A percentile compares a stretch with the other conserved stretches of the same genome.
These are phyloP conservation scores for Wickerhamiella galacta DNA, from an alignment of 805 yeast genomes.

Conservation along the genomic window DNA sequence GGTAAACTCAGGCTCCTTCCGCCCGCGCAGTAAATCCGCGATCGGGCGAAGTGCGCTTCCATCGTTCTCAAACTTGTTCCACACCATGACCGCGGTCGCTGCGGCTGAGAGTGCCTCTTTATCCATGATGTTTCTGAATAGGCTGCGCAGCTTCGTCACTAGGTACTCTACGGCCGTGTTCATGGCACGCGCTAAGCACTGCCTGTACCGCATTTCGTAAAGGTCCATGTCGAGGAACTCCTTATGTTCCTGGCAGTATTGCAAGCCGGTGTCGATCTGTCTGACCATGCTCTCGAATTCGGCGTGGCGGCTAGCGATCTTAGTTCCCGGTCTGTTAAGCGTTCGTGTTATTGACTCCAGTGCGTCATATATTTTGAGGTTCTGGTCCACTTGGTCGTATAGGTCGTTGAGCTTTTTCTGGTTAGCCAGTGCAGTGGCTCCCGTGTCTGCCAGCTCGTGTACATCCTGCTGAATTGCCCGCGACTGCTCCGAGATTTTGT, in stretches of 20 bases:
- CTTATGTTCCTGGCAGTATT: slow-evolving; percentile 36
- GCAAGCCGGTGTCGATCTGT: slow-evolving; percentile 50
- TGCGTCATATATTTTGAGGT: slow-evolving; percentile 47
- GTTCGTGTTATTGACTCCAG: slow-evolving; percentile 53
- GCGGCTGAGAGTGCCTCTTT: slow-evolving; percentile 3
- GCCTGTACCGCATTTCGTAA: slow-evolving; percentile 58
- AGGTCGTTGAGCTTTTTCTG: slow-evolving; percentile 29
- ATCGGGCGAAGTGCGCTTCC: slow-evolving; percentile 5
- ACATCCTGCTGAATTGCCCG: slow-evolving; percentile 48
- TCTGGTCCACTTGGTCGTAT: slow-evolving; percentile 29
- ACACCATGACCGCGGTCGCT: slow-evolving; percentile 11
- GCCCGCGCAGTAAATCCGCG: slow-evolving; percentile 3
- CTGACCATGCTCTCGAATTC: slow-evolving; percentile 37
- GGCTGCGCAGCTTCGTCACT: slow-evolving; percentile 22
- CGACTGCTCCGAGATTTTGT: slow-evolving; percentile 11
- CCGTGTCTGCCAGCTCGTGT: slow-evolving; percentile 41
- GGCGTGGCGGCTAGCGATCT: slow-evolving; percentile 37
- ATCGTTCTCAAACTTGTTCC: slow-evolving; percentile 13
- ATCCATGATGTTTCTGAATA: slow-evolving; percentile 3
- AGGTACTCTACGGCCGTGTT: slow-evolving; percentile 58
- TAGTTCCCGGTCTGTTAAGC: slow-evolving; percentile 56
- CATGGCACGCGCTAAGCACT: slow-evolving; percentile 67
- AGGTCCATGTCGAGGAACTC: slow-evolving; percentile 55
- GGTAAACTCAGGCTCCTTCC: slow-evolving; percentile 12
- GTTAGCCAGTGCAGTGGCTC: slow-evolving; percentile 31